These are phyloP conservation scores for Ascochyta rabiei DNA, from an alignment of 2,329 filamentous ascomycete genomes.

Conservation along the genomic window DNA sequence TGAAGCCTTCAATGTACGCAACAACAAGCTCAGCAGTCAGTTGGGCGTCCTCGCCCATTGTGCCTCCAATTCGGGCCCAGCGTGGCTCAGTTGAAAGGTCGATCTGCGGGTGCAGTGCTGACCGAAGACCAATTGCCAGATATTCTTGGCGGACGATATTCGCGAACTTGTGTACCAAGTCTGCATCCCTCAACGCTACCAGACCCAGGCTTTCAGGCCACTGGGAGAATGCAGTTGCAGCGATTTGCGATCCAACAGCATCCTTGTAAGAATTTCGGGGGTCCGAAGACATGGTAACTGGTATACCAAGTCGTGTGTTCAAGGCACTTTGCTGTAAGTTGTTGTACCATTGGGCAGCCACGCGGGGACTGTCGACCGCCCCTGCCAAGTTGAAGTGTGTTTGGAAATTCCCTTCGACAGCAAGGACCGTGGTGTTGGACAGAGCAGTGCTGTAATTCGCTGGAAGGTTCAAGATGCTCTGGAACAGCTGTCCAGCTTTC, in stretches of 20 bases:
- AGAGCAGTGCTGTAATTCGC: conserved; percentile 40
- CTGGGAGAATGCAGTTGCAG: conserved; percentile 54
- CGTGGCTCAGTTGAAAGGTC: conserved; percentile 60
- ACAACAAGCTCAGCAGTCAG: conserved; percentile 47
- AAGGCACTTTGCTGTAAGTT: conserved; percentile 51
- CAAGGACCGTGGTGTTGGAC: conserved; percentile 39
- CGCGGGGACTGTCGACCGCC: conserved; percentile 49
- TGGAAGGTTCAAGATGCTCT: conserved; percentile 45
- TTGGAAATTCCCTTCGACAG: conserved; percentile 46
- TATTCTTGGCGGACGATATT: conserved; percentile 59
- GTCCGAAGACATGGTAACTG: conserved; percentile 57
- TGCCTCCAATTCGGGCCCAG: conserved; percentile 56
- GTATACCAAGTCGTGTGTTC: conserved; percentile 57
- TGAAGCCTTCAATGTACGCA: conserved; percentile 57
- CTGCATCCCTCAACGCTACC: conserved; percentile 55
- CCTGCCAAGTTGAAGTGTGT: conserved; percentile 58
- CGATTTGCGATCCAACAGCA: conserved; percentile 52
- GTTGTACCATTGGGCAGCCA: conserved; percentile 51
- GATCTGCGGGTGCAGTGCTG: conserved; percentile 58
- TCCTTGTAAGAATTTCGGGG: conserved; percentile 56
- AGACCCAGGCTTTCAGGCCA: conserved; percentile 61
- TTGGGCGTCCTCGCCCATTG: conserved; percentile 58
- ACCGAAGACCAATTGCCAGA: conserved; percentile 51
- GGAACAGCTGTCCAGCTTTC: conserved; percentile 58
- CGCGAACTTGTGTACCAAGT: conserved; percentile 55